Evolutionary conservation across 2,329 filamentous ascomycete species (phyloP).

Genomic region (Tolypocladium sp.): DNA sequence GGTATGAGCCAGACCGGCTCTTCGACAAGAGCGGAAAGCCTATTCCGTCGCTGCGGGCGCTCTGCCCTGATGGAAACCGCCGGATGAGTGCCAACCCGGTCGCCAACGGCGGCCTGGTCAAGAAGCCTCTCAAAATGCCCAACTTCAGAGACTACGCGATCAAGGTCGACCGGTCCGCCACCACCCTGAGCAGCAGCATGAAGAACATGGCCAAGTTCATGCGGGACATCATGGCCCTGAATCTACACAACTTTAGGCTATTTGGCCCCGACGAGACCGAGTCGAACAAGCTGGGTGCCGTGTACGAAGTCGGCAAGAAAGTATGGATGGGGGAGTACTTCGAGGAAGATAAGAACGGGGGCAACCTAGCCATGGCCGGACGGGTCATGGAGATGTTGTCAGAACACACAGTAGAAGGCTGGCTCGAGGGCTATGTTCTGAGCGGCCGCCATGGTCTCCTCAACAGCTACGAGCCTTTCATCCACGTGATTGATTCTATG

Average conservation of each 20-base stretch:
- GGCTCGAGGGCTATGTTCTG: conserved; percentile 71
- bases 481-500: conserved; percentile 78
- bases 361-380: conserved; percentile 59
- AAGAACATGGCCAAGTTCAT: conserved; percentile 58
- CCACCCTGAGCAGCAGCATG: conserved; percentile 54
- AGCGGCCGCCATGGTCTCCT: conserved; percentile 67
- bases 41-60: conserved; percentile 49
- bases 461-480: conserved; percentile 77
- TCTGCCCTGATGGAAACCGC: conserved; percentile 55
- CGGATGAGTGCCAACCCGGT: conserved; percentile 74
- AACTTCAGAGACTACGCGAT: conserved; percentile 62
- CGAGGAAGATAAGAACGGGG: conserved; percentile 65
- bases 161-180: conserved; percentile 51
- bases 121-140: conserved; percentile 58
- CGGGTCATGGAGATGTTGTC: conserved; percentile 80
- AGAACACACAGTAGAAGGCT: conserved; percentile 71
- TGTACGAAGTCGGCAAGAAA: conserved; percentile 69
- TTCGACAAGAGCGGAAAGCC: conserved; percentile 58
- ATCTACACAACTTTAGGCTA: conserved; percentile 61
- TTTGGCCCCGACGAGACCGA: conserved; percentile 77
- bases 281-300: conserved; percentile 65
- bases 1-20: conserved; percentile 64
- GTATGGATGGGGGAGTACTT: conserved; percentile 75
- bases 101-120: conserved; percentile 60
- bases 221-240: conserved; percentile 56